A percentile compares a stretch with the other conserved stretches of the same genome.
phyloP scores from a whole-genome alignment of 2,329 filamentous ascomycete genomes.

The Xylariaceae sp. region DNA sequence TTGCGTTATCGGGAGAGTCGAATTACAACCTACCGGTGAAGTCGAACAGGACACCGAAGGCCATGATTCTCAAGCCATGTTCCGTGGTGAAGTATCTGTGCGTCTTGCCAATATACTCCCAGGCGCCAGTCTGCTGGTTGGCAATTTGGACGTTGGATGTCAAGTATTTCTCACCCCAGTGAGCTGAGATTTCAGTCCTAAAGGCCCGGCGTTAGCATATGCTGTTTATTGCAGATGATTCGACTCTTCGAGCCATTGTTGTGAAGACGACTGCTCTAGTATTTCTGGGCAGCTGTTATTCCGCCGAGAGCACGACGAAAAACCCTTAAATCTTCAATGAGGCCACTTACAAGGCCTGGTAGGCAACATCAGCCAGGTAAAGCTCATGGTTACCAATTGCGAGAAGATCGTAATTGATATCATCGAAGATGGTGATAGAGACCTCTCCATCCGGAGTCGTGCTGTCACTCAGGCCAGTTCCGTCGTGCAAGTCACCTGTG shows the following conservation, averaged over 20 bases:
- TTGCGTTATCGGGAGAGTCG: slow-evolving; percentile 38
- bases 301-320: too few relatives aligned
- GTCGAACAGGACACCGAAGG: slow-evolving; percentile 42
- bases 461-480: slow-evolving; percentile 57
- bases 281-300: background rate
- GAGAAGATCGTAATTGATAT: slow-evolving; percentile 40
- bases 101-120: slow-evolving; percentile 40
- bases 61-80: slow-evolving; percentile 40
- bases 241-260: background rate
- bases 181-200: slow-evolving; percentile 48
- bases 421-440: slow-evolving; percentile 43
- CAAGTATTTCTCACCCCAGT: slow-evolving; percentile 45
- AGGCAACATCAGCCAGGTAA: slow-evolving; percentile 56
- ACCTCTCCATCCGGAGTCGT: slow-evolving; percentile 52
- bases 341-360: slow-evolving; percentile 48
- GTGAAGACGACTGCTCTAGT: background rate
- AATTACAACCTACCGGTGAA: slow-evolving; percentile 41
- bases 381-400: slow-evolving; percentile 56
- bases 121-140: slow-evolving; percentile 36
- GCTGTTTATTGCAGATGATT: background rate
- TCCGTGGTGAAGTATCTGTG: slow-evolving; percentile 42
- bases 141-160: slow-evolving; percentile 43
- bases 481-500: slow-evolving; percentile 57
- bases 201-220: background rate
- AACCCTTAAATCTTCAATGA: too few relatives aligned